These are phyloP conservation scores for Corynascus novoguineensis DNA, from an alignment of 495 filamentous ascomycete genomes.

Conservation along the genomic window DNA sequence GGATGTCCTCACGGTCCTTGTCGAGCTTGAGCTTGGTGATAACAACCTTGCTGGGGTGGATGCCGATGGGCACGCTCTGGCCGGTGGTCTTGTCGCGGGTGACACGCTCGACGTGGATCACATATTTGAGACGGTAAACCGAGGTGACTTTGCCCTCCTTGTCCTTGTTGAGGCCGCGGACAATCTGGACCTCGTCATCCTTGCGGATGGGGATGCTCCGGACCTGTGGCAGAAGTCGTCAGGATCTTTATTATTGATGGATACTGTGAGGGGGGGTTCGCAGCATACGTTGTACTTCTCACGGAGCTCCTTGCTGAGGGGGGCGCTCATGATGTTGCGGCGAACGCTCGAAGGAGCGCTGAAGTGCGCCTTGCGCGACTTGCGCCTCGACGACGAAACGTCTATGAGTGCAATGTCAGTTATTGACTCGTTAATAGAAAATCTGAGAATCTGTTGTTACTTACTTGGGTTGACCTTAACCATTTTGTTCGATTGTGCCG, in stretches of 20 bases:
- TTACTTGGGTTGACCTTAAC: constrained; percentile 32
- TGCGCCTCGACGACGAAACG: constrained; percentile 69
- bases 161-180: constrained; percentile 87
- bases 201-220: constrained; percentile 96
- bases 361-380: constrained; percentile 98
- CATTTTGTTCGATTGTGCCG: constrained; percentile 34
- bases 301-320: constrained; percentile 88
- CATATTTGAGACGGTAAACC: constrained; percentile 97
- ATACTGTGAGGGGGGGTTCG: too few relatives aligned
- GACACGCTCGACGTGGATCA: constrained; percentile 88
- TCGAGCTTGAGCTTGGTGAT: constrained; percentile 97
- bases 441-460: not conserved
- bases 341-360: constrained; percentile 83
- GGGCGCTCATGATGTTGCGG: constrained; percentile 88
- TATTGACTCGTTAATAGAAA: not conserved
- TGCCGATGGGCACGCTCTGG: constrained; percentile 80
- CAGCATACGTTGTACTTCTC: constrained; percentile 86
- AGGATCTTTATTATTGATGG: too few relatives aligned
- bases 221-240: constrained; percentile 51
- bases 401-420: constrained; percentile 27
- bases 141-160: constrained; percentile 91
- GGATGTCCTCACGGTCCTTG: constrained; percentile 93
- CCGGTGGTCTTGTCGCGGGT: constrained; percentile 91
- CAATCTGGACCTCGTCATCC: constrained; percentile 89
- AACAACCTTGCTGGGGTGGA: constrained; percentile 88